Percentiles rank a stretch among this genome's conserved stretches.
Evolutionary conservation across 2,329 filamentous ascomycete species (phyloP).

Genomic region (Mariannaea sp.): DNA sequence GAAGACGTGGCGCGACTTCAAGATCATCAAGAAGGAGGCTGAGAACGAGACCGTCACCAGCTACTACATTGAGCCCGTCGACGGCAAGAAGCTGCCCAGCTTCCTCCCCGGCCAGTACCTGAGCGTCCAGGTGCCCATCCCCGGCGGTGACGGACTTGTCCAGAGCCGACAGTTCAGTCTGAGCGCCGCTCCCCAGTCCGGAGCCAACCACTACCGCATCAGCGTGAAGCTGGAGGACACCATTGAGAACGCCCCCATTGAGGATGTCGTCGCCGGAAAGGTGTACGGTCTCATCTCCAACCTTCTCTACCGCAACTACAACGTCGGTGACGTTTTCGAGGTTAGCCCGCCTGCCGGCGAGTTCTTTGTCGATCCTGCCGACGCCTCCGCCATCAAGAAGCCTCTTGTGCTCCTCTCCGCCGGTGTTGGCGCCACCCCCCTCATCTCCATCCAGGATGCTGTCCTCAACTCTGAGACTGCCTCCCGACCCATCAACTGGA

Average conservation of each 20-base stretch:
- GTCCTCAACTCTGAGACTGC: constrained; percentile 43
- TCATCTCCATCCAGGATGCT: constrained; percentile 68
- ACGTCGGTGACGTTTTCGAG: constrained; percentile 58
- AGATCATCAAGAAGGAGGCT: constrained; percentile 62
- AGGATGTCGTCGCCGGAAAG: constrained; percentile 43
- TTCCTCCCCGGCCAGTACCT: constrained; percentile 78
- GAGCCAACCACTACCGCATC: constrained; percentile 68
- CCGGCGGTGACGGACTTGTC: constrained; percentile 60
- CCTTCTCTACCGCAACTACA: constrained; percentile 53
- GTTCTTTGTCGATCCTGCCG: constrained; percentile 62
- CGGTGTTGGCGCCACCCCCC: constrained; percentile 70
- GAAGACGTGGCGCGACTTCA: constrained; percentile 57
- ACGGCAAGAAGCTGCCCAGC: constrained; percentile 58
- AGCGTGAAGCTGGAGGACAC: constrained; percentile 71
- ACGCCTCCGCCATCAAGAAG: constrained; percentile 46
- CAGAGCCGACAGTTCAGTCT: constrained; percentile 80
- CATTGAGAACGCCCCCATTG: constrained; percentile 32
- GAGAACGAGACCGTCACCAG: constrained; percentile 67
- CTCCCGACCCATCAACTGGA: constrained; percentile 60
- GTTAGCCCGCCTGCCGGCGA: constrained; percentile 62
- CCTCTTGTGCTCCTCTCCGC: constrained; percentile 70
- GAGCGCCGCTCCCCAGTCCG: constrained; percentile 58
- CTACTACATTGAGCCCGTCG: constrained; percentile 70
- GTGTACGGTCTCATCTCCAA: constrained; percentile 58
- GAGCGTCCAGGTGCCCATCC: constrained; percentile 65